Evolutionary conservation across 257 asterid genomes (phyloP), one percentile per base, ranked within the genome.

Genomic region (Lycium ferocissimum): DNA sequence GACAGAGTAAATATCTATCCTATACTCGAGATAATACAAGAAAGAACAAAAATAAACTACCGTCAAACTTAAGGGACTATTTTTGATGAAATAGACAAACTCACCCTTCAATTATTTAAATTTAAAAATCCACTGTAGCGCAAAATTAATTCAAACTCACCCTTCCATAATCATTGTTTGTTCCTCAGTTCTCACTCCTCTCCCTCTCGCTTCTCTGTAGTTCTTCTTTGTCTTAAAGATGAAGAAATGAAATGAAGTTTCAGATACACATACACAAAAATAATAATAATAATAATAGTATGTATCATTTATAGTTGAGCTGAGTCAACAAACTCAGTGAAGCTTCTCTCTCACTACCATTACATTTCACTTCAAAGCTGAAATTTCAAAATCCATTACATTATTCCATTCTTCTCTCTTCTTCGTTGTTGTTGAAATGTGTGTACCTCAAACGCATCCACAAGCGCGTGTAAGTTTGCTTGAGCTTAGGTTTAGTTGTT

Each of bases 401-500:
- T 67, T 38, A 13, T 87, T 92, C 89, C 79, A 73, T 49, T 72
- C 58, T 85, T 80, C 70, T 86, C 72, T 66, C 85, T 86, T 33
- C 9, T 66, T 67, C 73, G 12, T 75, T 84, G 95, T 87, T 85
- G 22, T 49, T 49, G 3, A 69, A 67, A 69, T 69, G 78, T 17
- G 26, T 38, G 53, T 7, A 66, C 47, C 8, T 0, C 75, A 66
- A 66, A 5, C 47, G 47, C 40, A 63, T 12, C 17, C 71, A 22
- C 17, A 63, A 63, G 71, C 75, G 75, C 75, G 75, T 66, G 20
- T 66, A 84, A 97, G 92, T 38, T 96, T 89, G 87, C 86, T 92
- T 80, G 37, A 84, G 66, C 14, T 86, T 95, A 81, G 81, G 94
- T 91, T 91, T 94, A 89, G 94, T 90, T 86, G 98, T 93, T 84